Evolutionary conservation across 2,329 filamentous ascomycete genomes (phyloP).

Genomic region (Cladosporium halotolerans): DNA sequence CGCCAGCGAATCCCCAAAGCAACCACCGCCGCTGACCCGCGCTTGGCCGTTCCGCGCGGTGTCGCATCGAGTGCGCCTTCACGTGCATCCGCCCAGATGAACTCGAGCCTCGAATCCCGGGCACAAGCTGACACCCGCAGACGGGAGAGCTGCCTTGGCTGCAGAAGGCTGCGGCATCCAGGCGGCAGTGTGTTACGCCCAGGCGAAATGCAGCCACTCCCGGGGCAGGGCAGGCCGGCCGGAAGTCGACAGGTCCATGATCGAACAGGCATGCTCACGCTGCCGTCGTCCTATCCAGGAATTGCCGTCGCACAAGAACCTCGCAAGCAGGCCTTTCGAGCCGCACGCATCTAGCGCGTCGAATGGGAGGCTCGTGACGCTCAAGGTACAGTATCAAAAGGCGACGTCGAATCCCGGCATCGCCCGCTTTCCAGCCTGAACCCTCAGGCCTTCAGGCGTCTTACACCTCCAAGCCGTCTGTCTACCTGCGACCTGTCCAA

Average conservation of each 20-base stretch:
- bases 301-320: background rate
- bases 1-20: background rate
- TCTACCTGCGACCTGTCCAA: too few species aligned
- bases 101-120: slow-evolving; percentile 8
- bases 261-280: background rate
- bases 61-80: background rate
- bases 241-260: background rate
- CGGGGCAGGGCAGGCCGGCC: background rate
- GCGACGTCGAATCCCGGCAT: too few species aligned
- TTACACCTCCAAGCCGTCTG: too few species aligned
- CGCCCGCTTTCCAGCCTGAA: too few species aligned
- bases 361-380: too few species aligned
- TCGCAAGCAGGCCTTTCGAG: background rate
- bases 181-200: background rate
- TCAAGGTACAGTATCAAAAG: too few species aligned
- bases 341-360: background rate
- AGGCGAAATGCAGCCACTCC: slow-evolving; percentile 5
- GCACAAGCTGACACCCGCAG: slow-evolving; percentile 4
- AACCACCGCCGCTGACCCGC: background rate
- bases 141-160: slow-evolving; percentile 2
- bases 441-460: too few species aligned
- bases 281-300: slow-evolving; percentile 1
- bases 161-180: background rate
- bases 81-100: slow-evolving; percentile 7
- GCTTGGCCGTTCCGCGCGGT: background rate